phyloP scores from a whole-genome alignment of 2,329 filamentous ascomycete genomes.

The Beauveria rudraprayagi region DNA sequence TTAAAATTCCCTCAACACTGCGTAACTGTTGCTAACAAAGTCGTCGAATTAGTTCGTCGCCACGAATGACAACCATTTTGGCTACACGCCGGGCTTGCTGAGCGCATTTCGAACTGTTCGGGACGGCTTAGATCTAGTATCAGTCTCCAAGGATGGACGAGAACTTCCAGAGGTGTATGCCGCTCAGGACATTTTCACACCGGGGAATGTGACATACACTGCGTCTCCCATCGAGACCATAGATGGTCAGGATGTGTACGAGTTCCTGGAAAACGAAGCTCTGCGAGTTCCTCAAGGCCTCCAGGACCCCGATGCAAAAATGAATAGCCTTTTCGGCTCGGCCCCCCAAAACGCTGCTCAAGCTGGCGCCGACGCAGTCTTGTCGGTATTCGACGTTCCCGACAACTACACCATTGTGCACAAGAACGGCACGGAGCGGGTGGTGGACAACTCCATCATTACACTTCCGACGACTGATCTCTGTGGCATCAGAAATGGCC shows the following conservation, averaged over 20 bases:
- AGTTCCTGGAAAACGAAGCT: background rate
- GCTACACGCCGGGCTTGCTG: conserved; percentile 14
- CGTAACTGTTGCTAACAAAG: background rate
- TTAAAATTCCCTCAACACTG: background rate
- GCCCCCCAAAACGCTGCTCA: background rate
- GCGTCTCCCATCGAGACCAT: conserved; percentile 1
- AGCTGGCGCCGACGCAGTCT: too few relatives aligned
- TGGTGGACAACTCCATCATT: background rate
- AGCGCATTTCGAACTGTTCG: conserved; percentile 9
- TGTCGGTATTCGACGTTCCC: background rate
- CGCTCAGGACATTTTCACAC: background rate
- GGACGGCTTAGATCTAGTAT: conserved; percentile 10
- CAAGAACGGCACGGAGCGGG: background rate
- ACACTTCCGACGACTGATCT: background rate
- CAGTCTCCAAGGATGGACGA: conserved; percentile 10
- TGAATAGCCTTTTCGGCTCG: background rate
- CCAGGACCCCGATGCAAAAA: conserved; percentile 2
- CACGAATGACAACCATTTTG: conserved; percentile 14
- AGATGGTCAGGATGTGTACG: conserved; percentile 2
- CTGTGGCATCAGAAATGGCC: background rate
- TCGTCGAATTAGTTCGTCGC: background rate
- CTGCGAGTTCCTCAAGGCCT: background rate
- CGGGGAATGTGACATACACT: background rate
- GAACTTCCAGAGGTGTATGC: background rate
- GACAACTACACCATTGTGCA: conserved; percentile 7